Evolutionary conservation across 305 asterid species (phyloP), one percentile per base, ranked within the genome.

Genomic region (Fraxinus floribunda): DNA sequence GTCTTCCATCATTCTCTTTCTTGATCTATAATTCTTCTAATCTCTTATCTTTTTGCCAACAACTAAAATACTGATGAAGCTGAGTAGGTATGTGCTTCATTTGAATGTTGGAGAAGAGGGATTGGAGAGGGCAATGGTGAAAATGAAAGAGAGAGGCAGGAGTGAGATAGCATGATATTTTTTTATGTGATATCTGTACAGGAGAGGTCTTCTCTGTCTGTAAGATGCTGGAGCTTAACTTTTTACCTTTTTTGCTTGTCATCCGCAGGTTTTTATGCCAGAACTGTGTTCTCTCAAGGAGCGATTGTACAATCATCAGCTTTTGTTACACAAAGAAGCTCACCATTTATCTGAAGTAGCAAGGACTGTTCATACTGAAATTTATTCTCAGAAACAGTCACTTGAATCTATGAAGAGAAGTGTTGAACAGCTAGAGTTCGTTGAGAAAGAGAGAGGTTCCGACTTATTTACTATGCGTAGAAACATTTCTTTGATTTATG

Each of bases 381-480:
- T 90, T 77, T 81, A 86, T 79, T 88, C 93, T 64, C 89, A 89
- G 39, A 91, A 86, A 83, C 92, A 90, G 84, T 80, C 83, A 38
- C 87, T 79, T 84, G 94, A 90, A 78, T 88, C 94, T 38, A 62
- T 88, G 86, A 91, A 89, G 87, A 82, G 85, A 55, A 93, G 93
- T 60, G 77, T 89, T 35, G 39, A 81, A 84, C 89, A 81, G 75
- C 89, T 94, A 73, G 92, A 92, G 79, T 84, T 86, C 70, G 78
- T 66, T 76, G 86, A 81, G 84, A 89, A 89, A 82, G 94, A 93
- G 89, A 96, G 80, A 85, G 97, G 91, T 88, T 88, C 93, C 38
- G 94, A 92, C 88, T 79, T 91, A 88, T 88, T 85, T 82, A 78
- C 75, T 79, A 83, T 88, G 89, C 93, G 79, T 22, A 88, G 87